Evolutionary conservation across 441 rosid species (phyloP).

Genomic region (Aquilaria agallochum): DNA sequence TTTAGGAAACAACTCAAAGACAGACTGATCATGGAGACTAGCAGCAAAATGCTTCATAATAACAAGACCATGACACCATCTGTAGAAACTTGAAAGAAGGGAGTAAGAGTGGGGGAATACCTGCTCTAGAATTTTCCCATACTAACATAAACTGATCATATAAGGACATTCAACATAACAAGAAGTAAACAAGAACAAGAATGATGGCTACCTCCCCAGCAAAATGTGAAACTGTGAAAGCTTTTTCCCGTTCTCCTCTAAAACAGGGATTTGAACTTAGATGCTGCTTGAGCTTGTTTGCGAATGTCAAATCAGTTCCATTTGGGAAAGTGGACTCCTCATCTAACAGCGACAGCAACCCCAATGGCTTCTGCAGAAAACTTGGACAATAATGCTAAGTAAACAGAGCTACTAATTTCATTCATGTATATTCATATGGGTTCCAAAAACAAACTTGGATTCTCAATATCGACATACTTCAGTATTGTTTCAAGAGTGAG

Average conservation of each 20-base stretch:
- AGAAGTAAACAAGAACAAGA: background rate
- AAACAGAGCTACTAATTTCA: no score
- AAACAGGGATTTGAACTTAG: conserved; percentile 70
- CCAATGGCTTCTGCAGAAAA: conserved; percentile 84
- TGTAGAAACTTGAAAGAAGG: no score
- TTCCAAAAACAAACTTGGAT: no score
- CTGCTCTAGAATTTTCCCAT: no score
- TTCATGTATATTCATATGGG: no score
- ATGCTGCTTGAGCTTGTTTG: conserved; percentile 95
- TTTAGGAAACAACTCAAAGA: background rate
- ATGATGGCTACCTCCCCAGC: conserved; percentile 80
- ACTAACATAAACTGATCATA: no score
- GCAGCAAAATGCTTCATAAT: background rate
- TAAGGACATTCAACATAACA: no score
- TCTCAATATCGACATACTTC: no score
- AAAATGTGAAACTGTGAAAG: conserved; percentile 84
- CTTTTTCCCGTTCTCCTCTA: conserved; percentile 78
- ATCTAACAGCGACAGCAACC: conserved; percentile 81
- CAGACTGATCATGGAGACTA: conserved; percentile 8
- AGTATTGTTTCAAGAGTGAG: no score
- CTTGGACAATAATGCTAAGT: conserved; percentile 4
- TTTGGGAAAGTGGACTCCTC: conserved; percentile 98
- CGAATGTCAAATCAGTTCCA: conserved; percentile 93
- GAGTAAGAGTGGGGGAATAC: no score
- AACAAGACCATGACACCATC: no score